Evolutionary conservation across 495 filamentous ascomycete species (phyloP).

Genomic region (Aspergillus incahuasiensis): DNA sequence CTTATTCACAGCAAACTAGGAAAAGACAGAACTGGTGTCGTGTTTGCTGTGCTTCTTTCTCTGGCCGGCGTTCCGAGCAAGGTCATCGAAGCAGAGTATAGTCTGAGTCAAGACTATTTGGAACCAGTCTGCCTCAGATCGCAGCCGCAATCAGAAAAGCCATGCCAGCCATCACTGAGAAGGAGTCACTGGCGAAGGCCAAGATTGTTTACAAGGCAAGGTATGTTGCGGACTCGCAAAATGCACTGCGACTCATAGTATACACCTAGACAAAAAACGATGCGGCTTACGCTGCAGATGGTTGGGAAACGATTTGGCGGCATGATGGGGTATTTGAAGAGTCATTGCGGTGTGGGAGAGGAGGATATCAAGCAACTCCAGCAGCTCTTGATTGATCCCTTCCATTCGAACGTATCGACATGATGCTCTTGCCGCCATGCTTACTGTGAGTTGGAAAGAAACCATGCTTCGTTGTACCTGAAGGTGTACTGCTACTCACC

Average conservation of each 20-base stretch:
- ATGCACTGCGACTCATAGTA: not conserved
- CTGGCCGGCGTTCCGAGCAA: not conserved
- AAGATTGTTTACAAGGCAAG: not conserved
- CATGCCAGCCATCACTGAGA: not conserved
- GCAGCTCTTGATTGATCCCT: not conserved
- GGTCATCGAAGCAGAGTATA: not conserved
- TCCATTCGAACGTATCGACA: not conserved
- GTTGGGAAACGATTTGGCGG: not conserved
- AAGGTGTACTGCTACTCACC: too few species aligned
- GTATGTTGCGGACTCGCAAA: not conserved
- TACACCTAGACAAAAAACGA: not conserved
- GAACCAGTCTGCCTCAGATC: not conserved
- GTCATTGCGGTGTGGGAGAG: not conserved
- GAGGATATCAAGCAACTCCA: not conserved
- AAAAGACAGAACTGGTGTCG: slow-evolving; percentile 8
- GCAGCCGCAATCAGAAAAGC: not conserved
- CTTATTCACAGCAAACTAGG: slow-evolving; percentile 4
- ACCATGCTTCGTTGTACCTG: not conserved
- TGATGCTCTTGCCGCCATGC: too few species aligned
- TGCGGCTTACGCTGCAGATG: not conserved
- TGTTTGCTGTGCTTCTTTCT: not conserved
- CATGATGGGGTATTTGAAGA: not conserved
- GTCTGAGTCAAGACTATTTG: not conserved
- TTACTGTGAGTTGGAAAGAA: not conserved
- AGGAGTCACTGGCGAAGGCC: not conserved